Base-by-base conservation (phyloP, 2,329 filamentous ascomycete genomes). In the Hymenoscyphus occultus region DNA sequence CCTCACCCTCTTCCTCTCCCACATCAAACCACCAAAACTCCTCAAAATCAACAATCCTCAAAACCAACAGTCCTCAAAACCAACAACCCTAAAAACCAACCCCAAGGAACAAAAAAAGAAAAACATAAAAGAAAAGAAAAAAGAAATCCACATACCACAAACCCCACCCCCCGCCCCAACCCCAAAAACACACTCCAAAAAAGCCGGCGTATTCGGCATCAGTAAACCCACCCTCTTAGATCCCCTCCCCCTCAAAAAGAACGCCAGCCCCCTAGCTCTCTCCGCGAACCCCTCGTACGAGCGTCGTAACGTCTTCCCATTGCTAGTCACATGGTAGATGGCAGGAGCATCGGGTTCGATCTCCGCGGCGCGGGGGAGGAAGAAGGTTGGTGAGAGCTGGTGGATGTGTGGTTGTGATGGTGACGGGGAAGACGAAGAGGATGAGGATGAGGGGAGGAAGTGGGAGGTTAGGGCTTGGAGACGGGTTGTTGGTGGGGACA, bases 301-400 rank as follows among this genome's bases (percentile, higher is more conserved):
- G 65, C 93, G 86, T 40, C 90, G 86, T 40, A 98, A 79, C 32
- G 89, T 80, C 72, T 87, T 85, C 71, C 87, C 86, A 77, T 95
- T 93, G 67, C 89, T 83, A 0, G 93, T 96, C 63, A 92, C 81
- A 78, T 98, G 94, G 74, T 93, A 89, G 74, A 97, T 90, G 42
- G 93, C 94, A 70, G 89, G 84, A 13, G 91, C 92, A 74, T 93
- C 82, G 5, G 94, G 94, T 78, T 97, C 94, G 73, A 98, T 95
- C 57, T 86, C 82, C 6, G 93, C 93, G 19, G 94, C 93, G 62
- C 94, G 89, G 70, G 91, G 90, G 28, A 96, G 81, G 76, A 97
- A 97, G 77, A 87, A 89, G 2, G 93, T 97, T 0, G 94, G 94
- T 1, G 92, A 93, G 39, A 98, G 86, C 16, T 89, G 86, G 77